phyloP scores from a whole-genome alignment of 2,329 filamentous ascomycete species.

The Monosporascus cannonballus region DNA sequence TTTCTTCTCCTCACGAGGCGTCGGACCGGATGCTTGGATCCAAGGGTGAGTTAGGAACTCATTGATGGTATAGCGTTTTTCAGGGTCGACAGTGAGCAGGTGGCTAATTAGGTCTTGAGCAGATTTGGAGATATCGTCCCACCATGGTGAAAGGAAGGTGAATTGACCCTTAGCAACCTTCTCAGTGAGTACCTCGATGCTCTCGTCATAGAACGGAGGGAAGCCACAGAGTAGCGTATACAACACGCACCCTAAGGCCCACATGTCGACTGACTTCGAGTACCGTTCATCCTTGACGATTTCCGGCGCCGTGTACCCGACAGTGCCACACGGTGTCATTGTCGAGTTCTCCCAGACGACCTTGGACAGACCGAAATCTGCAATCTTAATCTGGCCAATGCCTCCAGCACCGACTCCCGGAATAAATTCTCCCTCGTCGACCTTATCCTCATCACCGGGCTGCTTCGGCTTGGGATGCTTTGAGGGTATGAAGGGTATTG shows the following conservation, averaged over 20 bases:
- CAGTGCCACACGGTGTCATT: slow-evolving; percentile 98
- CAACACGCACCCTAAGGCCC: slow-evolving; percentile 92
- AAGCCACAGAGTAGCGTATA: slow-evolving; percentile 97
- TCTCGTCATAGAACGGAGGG: slow-evolving; percentile 97
- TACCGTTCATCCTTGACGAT: slow-evolving; percentile 99
- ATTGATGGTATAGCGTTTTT: slow-evolving; percentile 87
- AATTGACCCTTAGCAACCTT: slow-evolving; percentile 97
- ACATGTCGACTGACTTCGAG: slow-evolving; percentile 99
- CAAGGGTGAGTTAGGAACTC: slow-evolving; percentile 94
- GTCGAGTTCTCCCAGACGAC: slow-evolving; percentile 97
- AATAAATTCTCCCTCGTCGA: slow-evolving; percentile 90
- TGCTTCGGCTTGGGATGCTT: slow-evolving; percentile 74
- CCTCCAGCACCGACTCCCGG: slow-evolving; percentile 77
- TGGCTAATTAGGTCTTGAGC: slow-evolving; percentile 93
- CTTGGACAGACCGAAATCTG: slow-evolving; percentile 95
- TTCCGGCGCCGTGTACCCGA: slow-evolving; percentile 95
- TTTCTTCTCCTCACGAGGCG: slow-evolving; percentile 54
- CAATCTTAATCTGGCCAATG: slow-evolving; percentile 94
- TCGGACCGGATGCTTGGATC: slow-evolving; percentile 64
- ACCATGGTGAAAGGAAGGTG: slow-evolving; percentile 97
- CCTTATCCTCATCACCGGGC: slow-evolving; percentile 93
- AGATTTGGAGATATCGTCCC: slow-evolving; percentile 95
- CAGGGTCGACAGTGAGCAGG: slow-evolving; percentile 87
- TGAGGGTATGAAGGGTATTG: slow-evolving; percentile 73
- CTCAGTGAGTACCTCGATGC: slow-evolving; percentile 91